Base-by-base conservation (phyloP, 352 stramenopile species). In the Phytophthora hibernalis region DNA sequence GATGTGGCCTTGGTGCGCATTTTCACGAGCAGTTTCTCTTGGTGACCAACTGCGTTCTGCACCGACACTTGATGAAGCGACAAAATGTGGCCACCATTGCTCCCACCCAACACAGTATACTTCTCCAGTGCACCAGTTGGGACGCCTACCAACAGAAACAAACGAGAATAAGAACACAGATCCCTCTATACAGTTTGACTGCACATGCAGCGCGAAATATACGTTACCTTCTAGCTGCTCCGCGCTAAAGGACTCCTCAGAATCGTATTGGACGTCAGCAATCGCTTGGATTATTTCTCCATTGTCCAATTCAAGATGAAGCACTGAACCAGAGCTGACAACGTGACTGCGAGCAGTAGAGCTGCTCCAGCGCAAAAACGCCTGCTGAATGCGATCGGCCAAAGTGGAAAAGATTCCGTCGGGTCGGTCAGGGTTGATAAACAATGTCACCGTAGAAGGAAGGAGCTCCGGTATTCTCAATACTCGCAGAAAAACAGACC, bases 91-190 rank as follows among this genome's bases (percentile, higher is more conserved):
- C 58, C 65, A 38, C 74, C 62, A 52, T 28, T 76, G 1, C 31
- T 68, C 10, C 73, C 68, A n/a, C 80, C 82, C 7, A 90, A 42
- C 7, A 89, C 30, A 10, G 82, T 70, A 45, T 87, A 92, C 31
- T 90, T 88, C 38, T 87, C 62, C 16, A 90, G 35, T 8, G 80
- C 82, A 5, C 84, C 82, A 35, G 73, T 63, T 5, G 84, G 84
- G 49, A 87, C 54, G 42, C 71, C 83, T 92, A 55, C 49, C 70
- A 15, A 51, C 1, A 58, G 38, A 21, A 22, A 33, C n/a, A 43
- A 56, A 11, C 1, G 33, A 54, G 53, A 38, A 42, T 49, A 4
- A 48, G 44, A 9, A 47, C 7, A 47, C n/a, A 47, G 4, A 47
- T 47, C 1, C 18, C 9, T 21, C 9, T 15, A n/a, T 20, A n/a